Evolutionary conservation across 2,329 filamentous ascomycete genomes (phyloP).

Genomic region (Periglandula ipomoeae): DNA sequence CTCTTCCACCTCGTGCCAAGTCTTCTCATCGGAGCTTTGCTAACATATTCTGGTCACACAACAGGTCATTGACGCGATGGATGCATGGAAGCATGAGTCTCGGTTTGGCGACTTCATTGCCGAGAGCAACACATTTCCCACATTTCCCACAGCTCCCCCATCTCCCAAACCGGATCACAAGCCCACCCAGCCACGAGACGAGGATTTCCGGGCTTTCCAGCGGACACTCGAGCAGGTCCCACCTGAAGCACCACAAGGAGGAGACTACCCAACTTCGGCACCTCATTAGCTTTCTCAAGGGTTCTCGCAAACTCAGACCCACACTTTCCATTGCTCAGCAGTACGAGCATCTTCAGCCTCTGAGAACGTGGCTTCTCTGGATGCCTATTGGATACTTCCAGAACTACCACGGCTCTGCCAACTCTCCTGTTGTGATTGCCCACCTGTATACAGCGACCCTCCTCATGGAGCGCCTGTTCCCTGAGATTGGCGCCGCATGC

Average conservation of each 20-base stretch:
- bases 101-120: constrained; percentile 75
- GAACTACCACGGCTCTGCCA: constrained; percentile 64
- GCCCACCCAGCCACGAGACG: constrained; percentile 54
- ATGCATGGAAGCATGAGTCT: constrained; percentile 82
- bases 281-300: constrained; percentile 63
- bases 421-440: constrained; percentile 72
- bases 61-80: constrained; percentile 84
- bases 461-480: constrained; percentile 82
- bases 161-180: constrained; percentile 54
- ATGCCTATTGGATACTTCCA: constrained; percentile 78
- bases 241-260: constrained; percentile 60
- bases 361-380: constrained; percentile 94
- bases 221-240: constrained; percentile 57
- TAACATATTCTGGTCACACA: constrained; percentile 2
- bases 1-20: too few relatives aligned
- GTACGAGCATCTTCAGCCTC: constrained; percentile 79
- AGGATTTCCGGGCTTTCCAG: constrained; percentile 61
- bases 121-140: constrained; percentile 68
- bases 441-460: constrained; percentile 88
- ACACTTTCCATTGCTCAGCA: constrained; percentile 68
- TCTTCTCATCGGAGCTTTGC: constrained; percentile 5
- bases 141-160: constrained; percentile 56
- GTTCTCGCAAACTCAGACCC: constrained; percentile 61
- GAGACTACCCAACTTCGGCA: constrained; percentile 60
- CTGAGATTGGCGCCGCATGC: constrained; percentile 83